These are phyloP conservation scores for Flaveria bidentis DNA, from an alignment of 129 eudicot species.

Conservation along the genomic window DNA sequence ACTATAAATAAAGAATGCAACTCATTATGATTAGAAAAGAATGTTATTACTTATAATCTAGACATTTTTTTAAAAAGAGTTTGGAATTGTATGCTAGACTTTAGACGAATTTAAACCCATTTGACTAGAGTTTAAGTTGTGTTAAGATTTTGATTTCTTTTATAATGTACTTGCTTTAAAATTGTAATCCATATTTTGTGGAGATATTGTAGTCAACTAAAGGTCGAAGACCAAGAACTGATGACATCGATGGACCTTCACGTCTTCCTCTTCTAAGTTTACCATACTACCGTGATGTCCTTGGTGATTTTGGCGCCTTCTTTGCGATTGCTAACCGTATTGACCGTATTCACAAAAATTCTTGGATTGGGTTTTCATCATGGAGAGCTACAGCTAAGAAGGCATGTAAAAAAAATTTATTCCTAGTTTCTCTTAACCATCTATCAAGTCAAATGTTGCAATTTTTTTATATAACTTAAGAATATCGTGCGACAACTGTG, in stretches of 20 bases:
- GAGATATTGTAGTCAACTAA: conserved; percentile 57
- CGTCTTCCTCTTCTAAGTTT: conserved; percentile 81
- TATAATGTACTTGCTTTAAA: not conserved
- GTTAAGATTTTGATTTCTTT: not conserved
- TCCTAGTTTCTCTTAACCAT: conserved; percentile 2
- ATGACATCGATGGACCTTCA: conserved; percentile 91
- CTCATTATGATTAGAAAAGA: not conserved
- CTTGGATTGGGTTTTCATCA: conserved; percentile 96
- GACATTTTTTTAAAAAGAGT: not conserved
- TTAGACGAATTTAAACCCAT: not conserved
- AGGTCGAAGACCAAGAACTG: conserved; percentile 77
- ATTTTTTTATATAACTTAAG: not conserved
- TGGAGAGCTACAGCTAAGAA: conserved; percentile 87
- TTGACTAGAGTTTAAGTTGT: not conserved
- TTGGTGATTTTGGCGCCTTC: conserved; percentile 88
- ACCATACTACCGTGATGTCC: conserved; percentile 74
- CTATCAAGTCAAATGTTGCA: not conserved
- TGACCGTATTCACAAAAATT: conserved; percentile 86
- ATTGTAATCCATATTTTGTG: not conserved
- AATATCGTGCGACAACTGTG: not conserved
- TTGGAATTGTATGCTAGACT: not conserved
- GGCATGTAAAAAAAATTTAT: conserved; percentile 37
- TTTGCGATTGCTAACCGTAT: conserved; percentile 83
- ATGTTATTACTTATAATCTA: not conserved
- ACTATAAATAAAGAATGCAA: not conserved